Evolutionary conservation across 2,329 filamentous ascomycete genomes (phyloP).

Genomic region (Neopestalotiopsis clavispora): DNA sequence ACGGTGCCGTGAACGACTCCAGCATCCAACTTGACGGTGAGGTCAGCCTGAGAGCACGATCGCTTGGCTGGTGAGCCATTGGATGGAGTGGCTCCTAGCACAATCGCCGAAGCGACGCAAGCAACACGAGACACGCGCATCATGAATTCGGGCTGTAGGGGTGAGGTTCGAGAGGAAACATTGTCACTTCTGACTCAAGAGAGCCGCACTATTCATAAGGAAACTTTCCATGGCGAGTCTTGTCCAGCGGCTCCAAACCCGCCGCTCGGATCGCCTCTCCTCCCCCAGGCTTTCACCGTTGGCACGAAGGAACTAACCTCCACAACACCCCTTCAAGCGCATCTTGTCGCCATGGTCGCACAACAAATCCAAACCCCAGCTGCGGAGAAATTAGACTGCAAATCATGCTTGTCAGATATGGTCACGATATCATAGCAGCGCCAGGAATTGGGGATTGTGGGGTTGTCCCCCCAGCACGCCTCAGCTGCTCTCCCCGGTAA

Average conservation of each 20-base stretch:
- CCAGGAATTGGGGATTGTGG: constrained; percentile 10
- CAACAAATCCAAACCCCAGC: not conserved
- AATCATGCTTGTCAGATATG: constrained; percentile 5
- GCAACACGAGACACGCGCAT: constrained; percentile 10
- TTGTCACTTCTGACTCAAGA: not conserved
- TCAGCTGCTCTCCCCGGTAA: not conserved
- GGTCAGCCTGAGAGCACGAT: constrained; percentile 15
- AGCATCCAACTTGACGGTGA: constrained; percentile 28
- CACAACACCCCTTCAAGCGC: not conserved
- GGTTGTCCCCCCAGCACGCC: constrained; percentile 1
- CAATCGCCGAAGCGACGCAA: not conserved
- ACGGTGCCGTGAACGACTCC: constrained; percentile 30
- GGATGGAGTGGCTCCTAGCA: not conserved
- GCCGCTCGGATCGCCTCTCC: constrained; percentile 8
- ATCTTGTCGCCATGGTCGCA: constrained; percentile 3
- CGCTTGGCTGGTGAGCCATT: not conserved
- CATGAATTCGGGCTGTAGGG: not conserved
- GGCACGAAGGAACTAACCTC: not conserved
- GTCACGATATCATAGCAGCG: constrained; percentile 1
- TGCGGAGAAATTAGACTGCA: constrained; percentile 3
- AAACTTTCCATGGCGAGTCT: not conserved
- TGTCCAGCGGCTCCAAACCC: not conserved
- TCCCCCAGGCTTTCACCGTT: not conserved
- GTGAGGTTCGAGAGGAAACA: not conserved
- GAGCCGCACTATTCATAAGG: not conserved